phyloP scores from a whole-genome alignment of 2,329 filamentous ascomycete species.

The Nemania serpens region DNA sequence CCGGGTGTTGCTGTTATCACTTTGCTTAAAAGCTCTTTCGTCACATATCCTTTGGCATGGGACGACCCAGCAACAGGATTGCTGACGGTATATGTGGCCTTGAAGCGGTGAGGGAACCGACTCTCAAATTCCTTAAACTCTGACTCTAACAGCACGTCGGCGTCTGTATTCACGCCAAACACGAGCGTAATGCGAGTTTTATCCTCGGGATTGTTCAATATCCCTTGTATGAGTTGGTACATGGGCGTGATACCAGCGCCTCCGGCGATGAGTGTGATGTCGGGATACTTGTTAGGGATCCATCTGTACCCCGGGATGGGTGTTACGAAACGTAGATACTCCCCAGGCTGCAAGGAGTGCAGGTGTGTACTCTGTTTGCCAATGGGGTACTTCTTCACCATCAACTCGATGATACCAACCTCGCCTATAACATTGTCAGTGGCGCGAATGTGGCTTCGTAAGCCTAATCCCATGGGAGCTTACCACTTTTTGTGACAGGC shows the following conservation, averaged over 20 bases:
- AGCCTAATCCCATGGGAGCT: constrained; percentile 12
- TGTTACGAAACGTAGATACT: constrained; percentile 61
- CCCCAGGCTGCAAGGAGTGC: constrained; percentile 67
- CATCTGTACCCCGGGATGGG: constrained; percentile 60
- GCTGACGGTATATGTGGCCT: constrained; percentile 62
- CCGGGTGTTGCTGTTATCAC: constrained; percentile 45
- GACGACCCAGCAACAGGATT: constrained; percentile 47
- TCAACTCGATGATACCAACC: constrained; percentile 63
- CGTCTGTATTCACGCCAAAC: constrained; percentile 68
- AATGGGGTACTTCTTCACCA: constrained; percentile 70
- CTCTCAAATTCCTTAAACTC: constrained; percentile 59
- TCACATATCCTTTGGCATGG: constrained; percentile 61
- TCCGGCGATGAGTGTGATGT: constrained; percentile 70
- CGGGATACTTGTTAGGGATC: constrained; percentile 53
- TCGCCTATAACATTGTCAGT: constrained; percentile 47
- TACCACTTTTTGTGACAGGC: constrained; percentile 60
- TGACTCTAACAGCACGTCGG: constrained; percentile 62
- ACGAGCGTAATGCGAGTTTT: constrained; percentile 66
- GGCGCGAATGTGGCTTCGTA: neutral
- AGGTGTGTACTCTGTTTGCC: constrained; percentile 68
- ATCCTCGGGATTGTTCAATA: constrained; percentile 65
- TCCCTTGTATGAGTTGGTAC: constrained; percentile 66
- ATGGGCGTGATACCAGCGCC: constrained; percentile 75
- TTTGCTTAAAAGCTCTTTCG: constrained; percentile 58
- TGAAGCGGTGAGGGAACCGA: constrained; percentile 59